Evolutionary conservation across 306 rosid species (phyloP), one percentile per base, ranked within the genome.

Genomic region (Cicer chorassanicum): DNA sequence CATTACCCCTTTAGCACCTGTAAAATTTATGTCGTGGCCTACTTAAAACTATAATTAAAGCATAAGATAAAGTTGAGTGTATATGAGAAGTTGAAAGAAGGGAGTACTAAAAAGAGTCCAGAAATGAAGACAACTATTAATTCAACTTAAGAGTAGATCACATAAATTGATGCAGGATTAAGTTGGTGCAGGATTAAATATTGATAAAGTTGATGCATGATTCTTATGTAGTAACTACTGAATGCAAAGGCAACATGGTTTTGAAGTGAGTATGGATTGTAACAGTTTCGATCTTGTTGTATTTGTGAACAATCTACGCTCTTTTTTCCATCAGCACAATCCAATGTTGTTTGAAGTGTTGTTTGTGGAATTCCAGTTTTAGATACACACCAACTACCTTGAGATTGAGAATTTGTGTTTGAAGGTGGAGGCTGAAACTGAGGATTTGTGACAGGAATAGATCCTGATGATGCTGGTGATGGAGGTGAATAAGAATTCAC

Each of bases 201-300:
- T 24, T 24, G 34, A 24, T 24, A 24, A 24, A 38, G 96, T 89
- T 1, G 96, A 59, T 0, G 79, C 79, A 7, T 96, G 97, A 73
- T 92, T 88, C 91, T 89, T 59, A 89, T 91, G 79, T 86, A 94
- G 76, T 92, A 94, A 75, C 84, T 80, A 59, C 92, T 94, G 88
- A 94, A 92, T 9, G 97, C 99, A 77, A 72, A 82, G 34, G 97
- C 92, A 68, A 97, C 97, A 75, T 94, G 99, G 75, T 85, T 92
- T 84, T 90, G 89, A 7, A 94, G 24, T 11, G 90, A 70, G 78
- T 74, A 80, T 4, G 99, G 98, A 74, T 81, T 87, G 70, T 77
- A 94, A 82, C 98, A 94, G 64, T 77, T 85, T 62, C 88, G 93
- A 73, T 96, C 81, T 63, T 86, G 96, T 76, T 92, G 96, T 39